A percentile compares a stretch with the other conserved stretches of the same genome.
phyloP scores from a whole-genome alignment of 2,329 filamentous ascomycete genomes.

The Diaporthe citri region DNA sequence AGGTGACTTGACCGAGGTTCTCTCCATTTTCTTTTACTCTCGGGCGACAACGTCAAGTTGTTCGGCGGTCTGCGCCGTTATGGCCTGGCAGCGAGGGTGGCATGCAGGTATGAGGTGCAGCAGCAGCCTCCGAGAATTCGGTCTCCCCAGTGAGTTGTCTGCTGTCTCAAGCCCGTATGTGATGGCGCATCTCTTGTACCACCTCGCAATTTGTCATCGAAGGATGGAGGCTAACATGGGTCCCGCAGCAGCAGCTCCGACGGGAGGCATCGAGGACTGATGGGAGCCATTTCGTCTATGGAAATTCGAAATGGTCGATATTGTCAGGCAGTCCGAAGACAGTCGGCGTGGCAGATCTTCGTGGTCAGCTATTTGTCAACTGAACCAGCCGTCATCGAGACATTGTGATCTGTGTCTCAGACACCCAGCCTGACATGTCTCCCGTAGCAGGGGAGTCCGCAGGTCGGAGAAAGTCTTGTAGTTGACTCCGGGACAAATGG shows the following conservation, averaged over 20 bases:
- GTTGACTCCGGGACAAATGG: background rate
- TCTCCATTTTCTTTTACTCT: background rate
- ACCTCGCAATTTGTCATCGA: background rate
- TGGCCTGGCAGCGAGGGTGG: too few relatives aligned
- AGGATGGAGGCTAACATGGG: background rate
- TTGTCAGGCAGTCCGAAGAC: background rate
- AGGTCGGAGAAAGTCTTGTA: background rate
- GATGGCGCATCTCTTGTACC: background rate
- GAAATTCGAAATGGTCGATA: background rate
- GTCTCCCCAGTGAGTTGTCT: background rate
- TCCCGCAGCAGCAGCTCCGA: background rate
- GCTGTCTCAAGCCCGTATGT: background rate
- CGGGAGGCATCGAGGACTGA: background rate
- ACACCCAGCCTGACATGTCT: slow-evolving; percentile 23
- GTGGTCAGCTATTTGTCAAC: background rate
- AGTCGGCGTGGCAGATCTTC: background rate
- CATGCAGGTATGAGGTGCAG: background rate
- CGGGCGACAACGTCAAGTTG: background rate
- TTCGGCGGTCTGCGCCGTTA: background rate
- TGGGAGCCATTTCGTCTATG: background rate
- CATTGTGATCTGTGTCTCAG: slow-evolving; percentile 26
- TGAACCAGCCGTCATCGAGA: background rate
- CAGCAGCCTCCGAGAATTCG: background rate
- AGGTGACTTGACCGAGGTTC: background rate
- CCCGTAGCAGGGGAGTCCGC: background rate